Conservation (phyloP, 352 stramenopile species). For the Phytophthora syringae region DNA sequence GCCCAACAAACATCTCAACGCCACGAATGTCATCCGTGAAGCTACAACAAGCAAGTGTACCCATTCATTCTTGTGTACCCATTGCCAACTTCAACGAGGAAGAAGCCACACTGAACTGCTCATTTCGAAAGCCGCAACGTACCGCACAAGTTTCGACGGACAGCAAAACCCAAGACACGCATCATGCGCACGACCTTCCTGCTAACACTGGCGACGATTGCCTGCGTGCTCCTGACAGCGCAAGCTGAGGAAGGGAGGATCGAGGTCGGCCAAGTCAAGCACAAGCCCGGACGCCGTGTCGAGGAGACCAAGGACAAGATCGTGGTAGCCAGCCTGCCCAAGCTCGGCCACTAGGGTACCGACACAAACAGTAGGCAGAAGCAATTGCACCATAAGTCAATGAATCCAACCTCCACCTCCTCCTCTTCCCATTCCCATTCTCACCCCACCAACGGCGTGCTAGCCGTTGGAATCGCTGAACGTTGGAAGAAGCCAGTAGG, state of each 20-base stretch:
- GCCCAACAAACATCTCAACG: too few species aligned
- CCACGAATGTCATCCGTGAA: too few species aligned
- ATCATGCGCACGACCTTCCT: conserved; percentile 25
- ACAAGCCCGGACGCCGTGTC: conserved; percentile 1
- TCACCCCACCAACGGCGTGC: background rate
- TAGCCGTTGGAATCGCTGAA: background rate
- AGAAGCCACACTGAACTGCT: conserved; percentile 10
- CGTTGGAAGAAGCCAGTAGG: conserved; percentile 9
- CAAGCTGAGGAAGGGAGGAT: conserved; percentile 22
- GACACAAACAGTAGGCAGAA: background rate
- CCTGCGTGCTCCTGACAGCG: conserved; percentile 16
- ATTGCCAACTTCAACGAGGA: conserved; percentile 17
- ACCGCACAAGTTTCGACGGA: conserved; percentile 12
- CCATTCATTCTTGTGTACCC: too few species aligned
- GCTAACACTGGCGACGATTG: conserved; percentile 1
- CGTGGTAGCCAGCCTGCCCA: conserved; percentile 18
- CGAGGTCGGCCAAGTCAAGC: conserved; percentile 19
- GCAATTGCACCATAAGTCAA: background rate
- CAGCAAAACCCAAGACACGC: conserved; percentile 6
- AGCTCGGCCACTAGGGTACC: conserved; percentile 13
- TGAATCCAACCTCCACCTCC: background rate
- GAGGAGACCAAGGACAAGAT: conserved; percentile 27
- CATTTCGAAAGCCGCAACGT: conserved; percentile 25
- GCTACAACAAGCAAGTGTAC: too few species aligned
- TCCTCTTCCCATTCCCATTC: background rate